phyloP scores from a whole-genome alignment of 805 yeast genomes.

The Candida methanosorbosa region DNA sequence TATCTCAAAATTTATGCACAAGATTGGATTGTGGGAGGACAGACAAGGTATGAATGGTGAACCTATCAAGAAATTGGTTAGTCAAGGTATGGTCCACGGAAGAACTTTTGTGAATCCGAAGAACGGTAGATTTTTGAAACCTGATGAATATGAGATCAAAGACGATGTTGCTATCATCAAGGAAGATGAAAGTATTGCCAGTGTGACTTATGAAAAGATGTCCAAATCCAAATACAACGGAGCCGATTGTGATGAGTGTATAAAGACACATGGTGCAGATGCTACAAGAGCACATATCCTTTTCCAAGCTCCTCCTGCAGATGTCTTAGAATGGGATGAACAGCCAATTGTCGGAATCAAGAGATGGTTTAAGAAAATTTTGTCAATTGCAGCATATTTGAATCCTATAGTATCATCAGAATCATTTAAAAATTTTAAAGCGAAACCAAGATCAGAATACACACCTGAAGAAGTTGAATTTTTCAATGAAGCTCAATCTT shows the following conservation, averaged over 20 bases:
- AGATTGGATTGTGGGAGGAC: constrained; percentile 63
- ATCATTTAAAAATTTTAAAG: constrained; percentile 8
- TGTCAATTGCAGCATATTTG: constrained; percentile 22
- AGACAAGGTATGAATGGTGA: constrained; percentile 43
- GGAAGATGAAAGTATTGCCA: constrained; percentile 43
- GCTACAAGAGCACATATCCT: constrained; percentile 89
- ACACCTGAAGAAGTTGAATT: constrained; percentile 39
- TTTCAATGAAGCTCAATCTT: constrained; percentile 47
- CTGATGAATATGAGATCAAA: constrained; percentile 53
- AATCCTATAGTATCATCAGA: constrained; percentile 2
- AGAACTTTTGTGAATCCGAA: constrained; percentile 67
- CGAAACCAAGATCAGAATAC: constrained; percentile 11
- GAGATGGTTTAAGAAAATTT: constrained; percentile 70
- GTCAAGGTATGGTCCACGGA: constrained; percentile 99
- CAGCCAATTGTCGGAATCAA: constrained; percentile 77
- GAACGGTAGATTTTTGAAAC: constrained; percentile 68
- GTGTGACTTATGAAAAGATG: constrained; percentile 78
- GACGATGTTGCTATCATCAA: constrained; percentile 37
- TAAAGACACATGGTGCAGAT: constrained; percentile 78
- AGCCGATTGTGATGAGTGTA: constrained; percentile 78
- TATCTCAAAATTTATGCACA: constrained; percentile 67
- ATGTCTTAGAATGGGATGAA: constrained; percentile 85
- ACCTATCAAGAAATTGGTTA: constrained; percentile 71
- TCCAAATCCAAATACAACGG: constrained; percentile 95
- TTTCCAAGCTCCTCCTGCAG: constrained; percentile 85